Conservation (phyloP, 2,329 filamentous ascomycete species). For the Penicillium sp. region DNA sequence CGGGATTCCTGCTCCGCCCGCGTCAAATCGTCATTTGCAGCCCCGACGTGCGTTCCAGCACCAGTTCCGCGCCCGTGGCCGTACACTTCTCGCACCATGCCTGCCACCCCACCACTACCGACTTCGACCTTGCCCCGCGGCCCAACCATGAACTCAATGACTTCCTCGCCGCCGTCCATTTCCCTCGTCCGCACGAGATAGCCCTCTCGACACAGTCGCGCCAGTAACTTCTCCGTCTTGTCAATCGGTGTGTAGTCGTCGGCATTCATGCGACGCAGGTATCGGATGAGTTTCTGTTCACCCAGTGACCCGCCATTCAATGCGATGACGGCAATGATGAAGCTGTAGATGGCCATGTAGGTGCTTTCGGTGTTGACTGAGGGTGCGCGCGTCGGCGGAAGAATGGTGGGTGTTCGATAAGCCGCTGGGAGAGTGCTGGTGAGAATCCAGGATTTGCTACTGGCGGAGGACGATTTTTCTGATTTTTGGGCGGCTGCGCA, state of each 20-base stretch:
- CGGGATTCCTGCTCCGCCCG: slow-evolving; percentile 9
- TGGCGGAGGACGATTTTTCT: slow-evolving; percentile 35
- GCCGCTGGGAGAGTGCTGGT: slow-evolving; percentile 62
- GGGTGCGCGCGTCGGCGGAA: slow-evolving; percentile 62
- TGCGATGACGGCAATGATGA: slow-evolving; percentile 70
- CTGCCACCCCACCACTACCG: slow-evolving; percentile 66
- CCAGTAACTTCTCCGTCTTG: slow-evolving; percentile 68
- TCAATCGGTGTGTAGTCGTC: slow-evolving; percentile 68
- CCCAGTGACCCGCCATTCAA: slow-evolving; percentile 67
- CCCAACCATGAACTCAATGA: slow-evolving; percentile 76
- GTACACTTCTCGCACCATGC: slow-evolving; percentile 57
- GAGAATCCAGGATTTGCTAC: slow-evolving; percentile 70
- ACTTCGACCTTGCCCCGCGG: slow-evolving; percentile 81
- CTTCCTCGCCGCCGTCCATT: slow-evolving; percentile 62
- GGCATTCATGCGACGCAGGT: slow-evolving; percentile 68
- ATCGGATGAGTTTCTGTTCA: slow-evolving; percentile 71
- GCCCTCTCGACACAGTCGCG: slow-evolving; percentile 70
- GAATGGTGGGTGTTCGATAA: slow-evolving; percentile 62
- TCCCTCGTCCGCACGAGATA: slow-evolving; percentile 75
- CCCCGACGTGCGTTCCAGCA: slow-evolving; percentile 4
- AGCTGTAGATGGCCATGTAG: slow-evolving; percentile 74
- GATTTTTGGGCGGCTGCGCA: slow-evolving; percentile 45
- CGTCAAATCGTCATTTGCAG: background rate
- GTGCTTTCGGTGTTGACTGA: slow-evolving; percentile 64
- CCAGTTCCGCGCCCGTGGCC: slow-evolving; percentile 23